phyloP scores from a whole-genome alignment of 768 basidiomycete species.

The Cyathus striatus region DNA sequence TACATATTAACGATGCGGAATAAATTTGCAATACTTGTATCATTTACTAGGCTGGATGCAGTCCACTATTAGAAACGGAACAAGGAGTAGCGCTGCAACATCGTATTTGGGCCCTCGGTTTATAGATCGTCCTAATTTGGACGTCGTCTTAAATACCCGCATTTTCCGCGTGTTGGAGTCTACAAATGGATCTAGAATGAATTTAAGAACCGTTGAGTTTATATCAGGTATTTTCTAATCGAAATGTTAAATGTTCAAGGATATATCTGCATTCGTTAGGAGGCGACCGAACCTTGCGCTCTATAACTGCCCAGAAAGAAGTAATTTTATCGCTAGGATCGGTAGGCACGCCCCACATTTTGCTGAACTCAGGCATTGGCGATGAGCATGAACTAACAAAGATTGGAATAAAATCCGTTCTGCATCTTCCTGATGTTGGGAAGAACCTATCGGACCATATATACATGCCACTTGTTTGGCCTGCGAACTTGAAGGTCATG shows the following conservation, averaged over 20 bases:
- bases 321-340: constrained; percentile 27
- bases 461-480: too few relatives aligned
- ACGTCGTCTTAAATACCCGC: constrained; percentile 22
- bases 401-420: constrained; percentile 14
- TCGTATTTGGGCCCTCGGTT: constrained; percentile 23
- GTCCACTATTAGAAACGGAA: constrained; percentile 20
- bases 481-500: too few relatives aligned
- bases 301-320: constrained; percentile 21
- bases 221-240: constrained; percentile 8
- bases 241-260: not conserved
- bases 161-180: constrained; percentile 16
- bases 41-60: constrained; percentile 18
- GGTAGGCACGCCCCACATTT: constrained; percentile 22
- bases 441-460: constrained; percentile 26
- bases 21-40: constrained; percentile 3
- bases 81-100: constrained; percentile 21
- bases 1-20: too few relatives aligned
- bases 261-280: not conserved
- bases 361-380: constrained; percentile 24
- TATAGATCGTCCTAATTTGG: constrained; percentile 20
- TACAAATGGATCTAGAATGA: constrained; percentile 9
- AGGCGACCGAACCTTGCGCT: not conserved
- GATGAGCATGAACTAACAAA: constrained; percentile 9
- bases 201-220: constrained; percentile 17
- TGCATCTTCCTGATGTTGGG: constrained; percentile 23